A percentile compares a stretch with the other conserved stretches of the same genome.
Conservation (phyloP, 306 rosid species). For the Quercus glauca region DNA sequence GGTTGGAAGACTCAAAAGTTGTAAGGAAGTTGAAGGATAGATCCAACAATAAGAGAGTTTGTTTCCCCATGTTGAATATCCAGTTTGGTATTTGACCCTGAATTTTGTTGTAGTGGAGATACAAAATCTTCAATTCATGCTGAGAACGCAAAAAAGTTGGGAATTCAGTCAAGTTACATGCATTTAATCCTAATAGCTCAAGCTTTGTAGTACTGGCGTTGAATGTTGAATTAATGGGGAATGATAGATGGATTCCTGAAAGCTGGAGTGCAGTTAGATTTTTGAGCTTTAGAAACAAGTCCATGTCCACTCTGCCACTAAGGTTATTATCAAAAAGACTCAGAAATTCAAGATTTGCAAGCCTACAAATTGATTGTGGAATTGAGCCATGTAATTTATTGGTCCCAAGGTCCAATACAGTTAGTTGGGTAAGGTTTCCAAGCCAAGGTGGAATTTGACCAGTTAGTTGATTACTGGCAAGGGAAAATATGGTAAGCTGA, state of each 20-base stretch:
- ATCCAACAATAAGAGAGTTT: fast-evolving
- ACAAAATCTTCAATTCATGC: too few species aligned
- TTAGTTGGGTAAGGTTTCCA: too few species aligned
- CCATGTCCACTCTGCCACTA: not conserved
- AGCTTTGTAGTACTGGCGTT: not conserved
- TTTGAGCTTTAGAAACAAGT: not conserved
- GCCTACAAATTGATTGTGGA: not conserved
- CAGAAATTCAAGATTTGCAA: fast-evolving
- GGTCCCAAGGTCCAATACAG: fast-evolving
- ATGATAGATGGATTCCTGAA: not conserved
- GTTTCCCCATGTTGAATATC: not conserved
- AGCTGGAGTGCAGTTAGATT: fast-evolving
- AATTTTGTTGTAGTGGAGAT: fast-evolving
- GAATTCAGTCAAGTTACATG: not conserved
- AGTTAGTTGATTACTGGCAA: fast-evolving
- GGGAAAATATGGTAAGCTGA: fast-evolving
- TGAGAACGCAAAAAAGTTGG: not conserved
- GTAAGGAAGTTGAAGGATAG: fast-evolving
- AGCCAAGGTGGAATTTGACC: too few species aligned
- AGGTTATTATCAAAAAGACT: fast-evolving
- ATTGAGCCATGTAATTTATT: not conserved
- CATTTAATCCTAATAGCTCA: fast-evolving
- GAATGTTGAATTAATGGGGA: not conserved
- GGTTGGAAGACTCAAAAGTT: not conserved
- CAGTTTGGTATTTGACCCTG: not conserved